Percentiles rank a stretch among this genome's conserved stretches.
Conservation (phyloP, 2,329 filamentous ascomycete genomes). For the Clarireedia hainanense region DNA sequence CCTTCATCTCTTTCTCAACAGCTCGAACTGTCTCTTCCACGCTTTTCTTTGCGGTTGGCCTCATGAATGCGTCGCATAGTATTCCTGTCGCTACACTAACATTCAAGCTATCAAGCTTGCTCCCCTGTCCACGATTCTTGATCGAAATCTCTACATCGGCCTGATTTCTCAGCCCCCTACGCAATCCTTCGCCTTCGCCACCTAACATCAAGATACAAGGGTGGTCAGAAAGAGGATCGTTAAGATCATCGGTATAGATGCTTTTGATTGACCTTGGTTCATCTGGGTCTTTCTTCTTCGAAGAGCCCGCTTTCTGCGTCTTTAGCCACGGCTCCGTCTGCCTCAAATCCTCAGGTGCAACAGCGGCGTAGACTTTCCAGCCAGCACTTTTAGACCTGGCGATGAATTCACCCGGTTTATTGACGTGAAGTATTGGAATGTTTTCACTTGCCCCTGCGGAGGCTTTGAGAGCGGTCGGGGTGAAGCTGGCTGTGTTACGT, state of each 20-base stretch:
- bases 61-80: slow-evolving; percentile 62
- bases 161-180: slow-evolving; percentile 52
- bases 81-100: slow-evolving; percentile 83
- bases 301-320: too few relatives aligned
- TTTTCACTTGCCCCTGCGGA: slow-evolving; percentile 82
- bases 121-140: slow-evolving; percentile 37
- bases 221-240: slow-evolving; percentile 47
- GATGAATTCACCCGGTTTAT: slow-evolving; percentile 62
- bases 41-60: not conserved
- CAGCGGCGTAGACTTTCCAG: slow-evolving; percentile 80
- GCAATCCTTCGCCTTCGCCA: slow-evolving; percentile 69
- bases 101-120: slow-evolving; percentile 79
- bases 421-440: slow-evolving; percentile 63
- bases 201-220: slow-evolving; percentile 79
- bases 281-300: slow-evolving; percentile 1
- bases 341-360: slow-evolving; percentile 36
- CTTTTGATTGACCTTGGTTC: not conserved
- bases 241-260: slow-evolving; percentile 42
- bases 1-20: not conserved
- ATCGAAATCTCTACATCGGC: slow-evolving; percentile 64
- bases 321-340: too few relatives aligned
- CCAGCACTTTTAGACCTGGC: slow-evolving; percentile 58
- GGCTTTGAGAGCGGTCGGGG: slow-evolving; percentile 74
- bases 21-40: not conserved
- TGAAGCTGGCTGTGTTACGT: slow-evolving; percentile 65